Evolutionary conservation across 2,329 filamentous ascomycete genomes (phyloP), one percentile per base, ranked within the genome.

Genomic region (Arthrobotrys iridis): DNA sequence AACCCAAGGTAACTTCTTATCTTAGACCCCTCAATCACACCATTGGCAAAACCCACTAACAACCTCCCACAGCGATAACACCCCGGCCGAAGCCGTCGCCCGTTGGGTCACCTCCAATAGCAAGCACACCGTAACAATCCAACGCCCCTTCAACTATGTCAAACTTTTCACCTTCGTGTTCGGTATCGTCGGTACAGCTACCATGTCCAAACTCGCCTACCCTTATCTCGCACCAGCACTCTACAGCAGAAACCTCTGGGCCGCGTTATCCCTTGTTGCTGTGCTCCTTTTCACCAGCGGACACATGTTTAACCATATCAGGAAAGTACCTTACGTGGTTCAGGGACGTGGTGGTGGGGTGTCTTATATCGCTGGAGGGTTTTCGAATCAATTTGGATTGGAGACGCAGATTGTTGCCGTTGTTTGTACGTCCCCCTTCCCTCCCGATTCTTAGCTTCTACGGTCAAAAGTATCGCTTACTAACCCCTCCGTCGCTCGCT

Each of bases 301-400:
- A 40, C 93, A 98, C 83, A 99, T 99, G 96, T 99, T 96, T 87
- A 99, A 98, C 83, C 93, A 97, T 81, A 99, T 99, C 81, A 89
- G 96, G 79, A 94, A 95, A 82, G 92, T 96, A 1, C 95, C 95
- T 1, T 99, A 99, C 80, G 93, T 98, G 30, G 86, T 89, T 43
- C 91, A 91, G 43, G 89, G 98, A 81, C 92, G 93, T 37, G 89
- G 87, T 64, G 95, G 95, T 15, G 93, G 93, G 3, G 88, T 99
- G 77, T 91, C 84, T 81, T 98, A 98, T 82, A 95, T 99, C 82
- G 92, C 94, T 2, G 87, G 87, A 40, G 94, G 95, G 0, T 99
- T 99, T 83, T 93, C 94, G 82, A 97, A 89, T 82, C 95, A 99
- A 82, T 93, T 90, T 80, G 95, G 95, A 11, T 85, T 99, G 79